Conservation (phyloP, 352 stramenopile species). For the Phytophthora foliorum region DNA sequence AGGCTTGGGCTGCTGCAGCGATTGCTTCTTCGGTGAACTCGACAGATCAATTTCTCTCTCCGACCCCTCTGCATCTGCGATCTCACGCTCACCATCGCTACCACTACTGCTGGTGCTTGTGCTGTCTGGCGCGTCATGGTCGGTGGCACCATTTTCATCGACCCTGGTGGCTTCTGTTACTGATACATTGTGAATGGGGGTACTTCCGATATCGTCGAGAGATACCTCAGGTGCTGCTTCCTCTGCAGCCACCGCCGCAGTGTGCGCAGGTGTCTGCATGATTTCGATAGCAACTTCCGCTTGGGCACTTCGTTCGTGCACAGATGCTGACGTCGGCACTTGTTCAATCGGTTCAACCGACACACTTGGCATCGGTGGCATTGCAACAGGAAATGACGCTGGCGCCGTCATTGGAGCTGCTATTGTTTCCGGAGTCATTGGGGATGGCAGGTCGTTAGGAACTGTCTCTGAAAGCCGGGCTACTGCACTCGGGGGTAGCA, state of each 20-base stretch:
- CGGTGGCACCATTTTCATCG: constrained; percentile 29
- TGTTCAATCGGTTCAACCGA: constrained; percentile 26
- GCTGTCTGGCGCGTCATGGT: constrained; percentile 41
- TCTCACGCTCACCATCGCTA: constrained; percentile 31
- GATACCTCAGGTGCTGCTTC: constrained; percentile 35
- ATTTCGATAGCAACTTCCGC: constrained; percentile 49
- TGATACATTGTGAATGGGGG: constrained; percentile 64
- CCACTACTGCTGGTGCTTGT: constrained; percentile 41
- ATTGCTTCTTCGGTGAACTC: constrained; percentile 45
- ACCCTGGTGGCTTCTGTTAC: constrained; percentile 36
- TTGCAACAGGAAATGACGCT: constrained; percentile 19
- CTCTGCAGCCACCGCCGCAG: constrained; percentile 19
- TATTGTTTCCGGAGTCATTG: constrained; percentile 17
- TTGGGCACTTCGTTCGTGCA: constrained; percentile 45
- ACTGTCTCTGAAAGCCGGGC: constrained; percentile 31
- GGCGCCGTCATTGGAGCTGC: constrained; percentile 23
- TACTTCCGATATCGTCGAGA: constrained; percentile 50
- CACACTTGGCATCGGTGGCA: constrained; percentile 29
- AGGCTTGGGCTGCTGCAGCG: constrained; percentile 53
- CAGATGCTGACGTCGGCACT: constrained; percentile 7
- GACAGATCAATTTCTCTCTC: constrained; percentile 36
- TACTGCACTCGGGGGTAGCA: constrained; percentile 40
- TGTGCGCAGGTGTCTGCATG: constrained; percentile 40
- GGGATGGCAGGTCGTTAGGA: constrained; percentile 18
- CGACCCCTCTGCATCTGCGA: constrained; percentile 25